phyloP scores from a whole-genome alignment of 306 rosid species.

The Corylus americana region DNA sequence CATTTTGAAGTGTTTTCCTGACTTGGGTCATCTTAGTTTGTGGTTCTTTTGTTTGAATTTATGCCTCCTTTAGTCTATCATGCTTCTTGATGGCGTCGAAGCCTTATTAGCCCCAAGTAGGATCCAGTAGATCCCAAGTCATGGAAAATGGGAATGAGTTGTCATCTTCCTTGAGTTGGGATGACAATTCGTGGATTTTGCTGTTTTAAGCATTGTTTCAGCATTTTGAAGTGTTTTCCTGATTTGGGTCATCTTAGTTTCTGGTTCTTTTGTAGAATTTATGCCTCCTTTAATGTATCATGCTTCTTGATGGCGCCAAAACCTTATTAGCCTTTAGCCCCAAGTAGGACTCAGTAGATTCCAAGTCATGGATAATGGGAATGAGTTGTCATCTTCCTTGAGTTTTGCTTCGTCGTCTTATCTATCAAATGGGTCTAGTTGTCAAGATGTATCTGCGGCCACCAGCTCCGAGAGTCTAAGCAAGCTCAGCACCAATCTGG shows the following conservation, averaged over 20 bases:
- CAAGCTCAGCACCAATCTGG: slow-evolving; percentile 81
- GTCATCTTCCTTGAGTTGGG: slow-evolving; percentile 71
- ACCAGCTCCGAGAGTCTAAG: slow-evolving; percentile 48
- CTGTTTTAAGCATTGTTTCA: slow-evolving; percentile 5
- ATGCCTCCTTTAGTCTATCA: background rate
- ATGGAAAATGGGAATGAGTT: slow-evolving; percentile 72
- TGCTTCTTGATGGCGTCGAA: slow-evolving; percentile 28
- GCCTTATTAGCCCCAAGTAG: slow-evolving; percentile 24
- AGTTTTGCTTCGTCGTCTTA: slow-evolving; percentile 76
- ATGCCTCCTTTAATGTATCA: background rate
- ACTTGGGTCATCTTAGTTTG: slow-evolving; percentile 10
- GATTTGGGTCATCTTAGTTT: slow-evolving; percentile 10
- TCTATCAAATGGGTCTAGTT: slow-evolving; percentile 66
- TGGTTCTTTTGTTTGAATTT: slow-evolving; percentile 1
- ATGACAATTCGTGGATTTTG: slow-evolving; percentile 3
- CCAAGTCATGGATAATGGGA: slow-evolving; percentile 56
- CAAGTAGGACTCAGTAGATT: slow-evolving; percentile 8
- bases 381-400: slow-evolving; percentile 71
- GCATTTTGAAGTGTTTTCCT: slow-evolving; percentile 13
- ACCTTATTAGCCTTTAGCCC: slow-evolving; percentile 25
- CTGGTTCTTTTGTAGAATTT: background rate
- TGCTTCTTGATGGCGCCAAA: slow-evolving; percentile 28
- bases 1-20: slow-evolving; percentile 13
- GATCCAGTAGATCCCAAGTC: slow-evolving; percentile 15
- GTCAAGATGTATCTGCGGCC: slow-evolving; percentile 44